Evolutionary conservation across 1,284 basidiomycete species (phyloP).

Genomic region (Trichosporon sp.): DNA sequence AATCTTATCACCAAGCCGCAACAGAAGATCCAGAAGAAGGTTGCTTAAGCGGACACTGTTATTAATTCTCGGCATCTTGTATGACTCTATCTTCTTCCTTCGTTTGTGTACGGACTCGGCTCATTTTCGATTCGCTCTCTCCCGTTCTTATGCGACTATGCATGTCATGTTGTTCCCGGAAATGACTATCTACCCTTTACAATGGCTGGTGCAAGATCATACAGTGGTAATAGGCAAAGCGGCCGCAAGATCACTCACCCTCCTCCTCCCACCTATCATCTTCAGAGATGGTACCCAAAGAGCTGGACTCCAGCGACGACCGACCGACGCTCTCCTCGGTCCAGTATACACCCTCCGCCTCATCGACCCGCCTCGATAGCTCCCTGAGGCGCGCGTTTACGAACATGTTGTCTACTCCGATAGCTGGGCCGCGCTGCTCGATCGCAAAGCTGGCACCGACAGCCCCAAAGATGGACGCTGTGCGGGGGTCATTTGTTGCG

Average conservation of each 20-base stretch:
- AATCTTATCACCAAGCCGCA: constrained; percentile 28
- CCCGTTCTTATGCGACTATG: background rate
- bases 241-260: background rate
- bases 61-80: background rate
- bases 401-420: constrained; percentile 28
- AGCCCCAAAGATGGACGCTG: constrained; percentile 64
- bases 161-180: constrained; percentile 6
- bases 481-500: constrained; percentile 55
- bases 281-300: background rate
- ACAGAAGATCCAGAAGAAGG: constrained; percentile 22
- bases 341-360: background rate
- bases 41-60: background rate
- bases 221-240: background rate
- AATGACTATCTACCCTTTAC: constrained; percentile 1
- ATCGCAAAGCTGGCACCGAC: constrained; percentile 77
- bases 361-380: constrained; percentile 11
- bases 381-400: background rate
- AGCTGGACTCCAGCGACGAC: background rate
- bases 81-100: background rate
- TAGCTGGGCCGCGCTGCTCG: constrained; percentile 61
- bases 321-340: background rate
- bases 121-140: constrained; percentile 13
- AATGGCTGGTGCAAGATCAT: background rate
- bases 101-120: constrained; percentile 11
- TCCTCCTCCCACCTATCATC: background rate